phyloP scores from a whole-genome alignment of 2,329 filamentous ascomycete species.

The Aspergillus cejpii region DNA sequence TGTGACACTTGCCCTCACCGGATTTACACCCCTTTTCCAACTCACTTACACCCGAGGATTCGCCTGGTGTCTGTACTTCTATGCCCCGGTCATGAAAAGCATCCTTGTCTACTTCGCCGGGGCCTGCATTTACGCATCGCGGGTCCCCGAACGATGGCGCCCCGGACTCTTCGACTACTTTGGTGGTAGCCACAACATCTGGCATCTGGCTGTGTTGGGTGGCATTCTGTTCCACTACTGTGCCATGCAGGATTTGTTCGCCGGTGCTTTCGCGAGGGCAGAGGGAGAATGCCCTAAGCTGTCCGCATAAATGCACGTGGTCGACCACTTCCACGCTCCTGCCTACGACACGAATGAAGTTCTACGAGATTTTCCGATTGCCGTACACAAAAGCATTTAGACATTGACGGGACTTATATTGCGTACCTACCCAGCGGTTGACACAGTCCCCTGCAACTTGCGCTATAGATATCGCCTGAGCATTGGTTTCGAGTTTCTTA shows the following conservation, averaged over 20 bases:
- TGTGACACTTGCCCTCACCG: conserved; percentile 75
- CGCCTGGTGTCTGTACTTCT: conserved; percentile 82
- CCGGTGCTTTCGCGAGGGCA: conserved; percentile 64
- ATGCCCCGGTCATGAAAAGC: conserved; percentile 78
- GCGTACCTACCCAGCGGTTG: not conserved
- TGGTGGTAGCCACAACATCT: conserved; percentile 93
- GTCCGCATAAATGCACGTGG: conserved; percentile 14
- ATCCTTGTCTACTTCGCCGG: conserved; percentile 78
- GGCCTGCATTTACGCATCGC: conserved; percentile 81
- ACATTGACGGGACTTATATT: not conserved
- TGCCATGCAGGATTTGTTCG: conserved; percentile 94
- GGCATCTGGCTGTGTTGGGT: conserved; percentile 89
- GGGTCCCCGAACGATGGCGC: conserved; percentile 86
- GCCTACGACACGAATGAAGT: not conserved
- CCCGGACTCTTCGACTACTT: conserved; percentile 93
- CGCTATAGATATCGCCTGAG: conserved; percentile 8
- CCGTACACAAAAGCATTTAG: conserved; percentile 2
- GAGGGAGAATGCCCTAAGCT: conserved; percentile 42
- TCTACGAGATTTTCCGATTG: conserved; percentile 2
- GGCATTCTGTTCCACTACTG: conserved; percentile 96
- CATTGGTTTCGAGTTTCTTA: conserved; percentile 1
- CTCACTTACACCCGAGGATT: conserved; percentile 69
- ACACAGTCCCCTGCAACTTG: conserved; percentile 1
- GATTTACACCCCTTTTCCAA: conserved; percentile 82
- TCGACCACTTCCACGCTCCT: not conserved